phyloP scores from a whole-genome alignment of 768 basidiomycete genomes.

The Tricholoma terreum region DNA sequence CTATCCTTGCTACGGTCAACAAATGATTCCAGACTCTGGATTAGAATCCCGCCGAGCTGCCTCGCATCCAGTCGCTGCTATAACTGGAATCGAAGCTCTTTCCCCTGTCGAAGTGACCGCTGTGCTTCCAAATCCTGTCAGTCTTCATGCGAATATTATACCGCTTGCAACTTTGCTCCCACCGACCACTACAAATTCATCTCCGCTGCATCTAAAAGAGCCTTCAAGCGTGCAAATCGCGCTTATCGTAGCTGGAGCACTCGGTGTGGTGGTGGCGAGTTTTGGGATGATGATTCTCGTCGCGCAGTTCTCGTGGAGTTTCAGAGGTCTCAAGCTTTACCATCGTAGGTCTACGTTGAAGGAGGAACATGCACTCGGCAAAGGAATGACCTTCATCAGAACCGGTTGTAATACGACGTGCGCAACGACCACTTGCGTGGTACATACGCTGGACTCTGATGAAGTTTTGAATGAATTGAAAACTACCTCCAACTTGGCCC shows the following conservation, averaged over 20 bases:
- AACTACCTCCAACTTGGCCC: background rate
- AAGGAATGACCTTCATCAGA: slow-evolving; percentile 4
- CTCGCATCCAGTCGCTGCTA: too few relatives aligned
- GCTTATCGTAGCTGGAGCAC: slow-evolving; percentile 3
- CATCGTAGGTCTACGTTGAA: background rate
- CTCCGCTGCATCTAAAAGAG: background rate
- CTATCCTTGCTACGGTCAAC: background rate
- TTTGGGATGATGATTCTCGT: slow-evolving; percentile 2
- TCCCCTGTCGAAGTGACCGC: background rate
- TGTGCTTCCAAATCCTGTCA: background rate
- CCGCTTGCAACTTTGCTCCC: slow-evolving; percentile 1
- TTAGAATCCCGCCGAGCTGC: background rate
- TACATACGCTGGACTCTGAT: slow-evolving; percentile 11
- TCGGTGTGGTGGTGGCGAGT: background rate
- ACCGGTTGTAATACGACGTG: background rate
- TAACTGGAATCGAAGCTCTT: background rate
- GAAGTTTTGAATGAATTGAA: background rate
- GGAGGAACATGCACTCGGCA: background rate
- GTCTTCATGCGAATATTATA: slow-evolving; percentile 19
- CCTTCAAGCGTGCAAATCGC: background rate
- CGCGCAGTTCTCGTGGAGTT: slow-evolving; percentile 3
- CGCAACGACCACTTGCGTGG: slow-evolving; percentile 13
- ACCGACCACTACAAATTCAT: slow-evolving; percentile 1
- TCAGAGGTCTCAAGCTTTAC: background rate
- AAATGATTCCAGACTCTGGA: background rate